phyloP scores from a whole-genome alignment of 1,284 basidiomycete genomes.

The Moesziomyces globuligerus region DNA sequence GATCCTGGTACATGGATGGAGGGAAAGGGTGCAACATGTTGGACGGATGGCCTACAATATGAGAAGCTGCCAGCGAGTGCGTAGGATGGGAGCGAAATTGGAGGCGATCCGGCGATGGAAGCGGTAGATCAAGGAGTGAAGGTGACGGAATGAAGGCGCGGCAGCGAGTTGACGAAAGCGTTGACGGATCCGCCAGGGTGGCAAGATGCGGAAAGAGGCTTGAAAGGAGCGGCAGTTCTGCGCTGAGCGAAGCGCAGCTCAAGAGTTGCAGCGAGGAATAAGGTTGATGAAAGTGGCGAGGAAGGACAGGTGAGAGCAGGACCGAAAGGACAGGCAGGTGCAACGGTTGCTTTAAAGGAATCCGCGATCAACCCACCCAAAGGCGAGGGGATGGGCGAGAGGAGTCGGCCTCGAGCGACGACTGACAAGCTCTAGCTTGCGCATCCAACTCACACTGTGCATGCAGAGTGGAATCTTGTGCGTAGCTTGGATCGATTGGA shows the following conservation, averaged over 20 bases:
- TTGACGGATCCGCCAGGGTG: not conserved
- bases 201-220: not conserved
- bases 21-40: conserved; percentile 25
- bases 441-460: not conserved
- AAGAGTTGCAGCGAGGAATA: not conserved
- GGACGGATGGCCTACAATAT: not conserved
- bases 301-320: too few relatives aligned
- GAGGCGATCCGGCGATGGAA: not conserved
- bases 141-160: conserved; percentile 2
- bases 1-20: conserved; percentile 16
- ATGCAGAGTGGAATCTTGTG: not conserved
- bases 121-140: not conserved
- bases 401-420: not conserved
- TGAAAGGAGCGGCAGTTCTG: not conserved
- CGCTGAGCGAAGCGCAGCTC: not conserved
- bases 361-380: not conserved
- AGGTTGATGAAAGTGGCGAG: not conserved
- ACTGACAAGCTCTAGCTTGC: not conserved
- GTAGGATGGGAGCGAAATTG: too few relatives aligned
- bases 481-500: not conserved
- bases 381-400: not conserved
- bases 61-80: too few relatives aligned
- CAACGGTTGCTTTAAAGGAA: not conserved
- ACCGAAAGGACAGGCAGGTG: not conserved
- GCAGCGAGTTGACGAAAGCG: not conserved